Evolutionary conservation across 768 basidiomycete genomes (phyloP).

Genomic region (Albatrellus ellisii): DNA sequence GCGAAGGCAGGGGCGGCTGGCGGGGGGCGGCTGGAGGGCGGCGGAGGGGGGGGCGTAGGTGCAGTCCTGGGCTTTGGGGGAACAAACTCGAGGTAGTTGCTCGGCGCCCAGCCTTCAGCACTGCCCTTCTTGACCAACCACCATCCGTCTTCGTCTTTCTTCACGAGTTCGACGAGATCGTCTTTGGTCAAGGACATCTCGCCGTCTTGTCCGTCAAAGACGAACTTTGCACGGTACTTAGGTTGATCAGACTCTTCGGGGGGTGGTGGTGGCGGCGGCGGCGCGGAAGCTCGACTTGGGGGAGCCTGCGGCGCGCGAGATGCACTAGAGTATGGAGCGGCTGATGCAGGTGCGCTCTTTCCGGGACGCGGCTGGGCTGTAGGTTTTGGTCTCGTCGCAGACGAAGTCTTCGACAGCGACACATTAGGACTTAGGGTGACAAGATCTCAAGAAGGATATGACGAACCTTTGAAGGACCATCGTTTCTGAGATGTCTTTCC

Average conservation of each 20-base stretch:
- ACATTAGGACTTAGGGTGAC: background rate
- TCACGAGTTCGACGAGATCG: slow-evolving; percentile 80
- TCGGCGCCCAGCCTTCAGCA: slow-evolving; percentile 89
- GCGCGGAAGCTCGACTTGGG: slow-evolving; percentile 19
- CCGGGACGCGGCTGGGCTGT: slow-evolving; percentile 53
- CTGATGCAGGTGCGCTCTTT: slow-evolving; percentile 27
- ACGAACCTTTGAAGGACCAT: slow-evolving; percentile 47
- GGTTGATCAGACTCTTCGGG: slow-evolving; percentile 51
- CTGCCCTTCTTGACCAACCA: slow-evolving; percentile 85
- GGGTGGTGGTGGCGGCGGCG: slow-evolving; percentile 41
- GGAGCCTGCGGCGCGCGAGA: slow-evolving; percentile 33
- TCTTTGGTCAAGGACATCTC: slow-evolving; percentile 87
- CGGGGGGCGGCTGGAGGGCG: slow-evolving; percentile 25
- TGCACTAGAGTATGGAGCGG: slow-evolving; percentile 24
- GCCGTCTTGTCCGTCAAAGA: slow-evolving; percentile 87
- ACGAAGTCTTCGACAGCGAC: slow-evolving; percentile 11
- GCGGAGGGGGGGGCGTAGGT: slow-evolving; percentile 48
- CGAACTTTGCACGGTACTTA: slow-evolving; percentile 78
- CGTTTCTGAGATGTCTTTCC: slow-evolving; percentile 66
- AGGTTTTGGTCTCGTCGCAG: slow-evolving; percentile 32
- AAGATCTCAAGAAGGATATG: slow-evolving; percentile 4
- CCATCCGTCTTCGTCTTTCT: slow-evolving; percentile 95
- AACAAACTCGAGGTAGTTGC: slow-evolving; percentile 80
- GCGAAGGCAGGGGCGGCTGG: no score
- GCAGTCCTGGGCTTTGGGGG: slow-evolving; percentile 53